Evolutionary conservation across 2,329 filamentous ascomycete genomes (phyloP).

Genomic region (Trichoderma endophyticum): DNA sequence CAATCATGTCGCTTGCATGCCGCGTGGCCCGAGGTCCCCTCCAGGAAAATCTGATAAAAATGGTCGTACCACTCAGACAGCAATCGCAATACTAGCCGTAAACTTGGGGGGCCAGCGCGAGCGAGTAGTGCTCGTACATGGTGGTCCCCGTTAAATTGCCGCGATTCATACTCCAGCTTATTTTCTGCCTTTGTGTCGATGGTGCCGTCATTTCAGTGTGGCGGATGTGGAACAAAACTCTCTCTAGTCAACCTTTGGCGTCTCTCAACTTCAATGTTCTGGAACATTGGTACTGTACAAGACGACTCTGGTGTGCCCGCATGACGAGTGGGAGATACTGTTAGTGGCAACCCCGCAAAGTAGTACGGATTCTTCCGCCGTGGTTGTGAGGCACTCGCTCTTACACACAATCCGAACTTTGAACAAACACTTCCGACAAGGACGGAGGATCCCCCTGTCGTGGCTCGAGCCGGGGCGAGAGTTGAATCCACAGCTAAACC

Average conservation of each 20-base stretch:
- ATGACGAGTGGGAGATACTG: neutral
- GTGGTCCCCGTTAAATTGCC: neutral
- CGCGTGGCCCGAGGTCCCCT: slow-evolving; percentile 9
- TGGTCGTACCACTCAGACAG: neutral
- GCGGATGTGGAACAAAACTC: neutral
- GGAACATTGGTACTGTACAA: neutral
- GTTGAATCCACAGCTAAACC: neutral
- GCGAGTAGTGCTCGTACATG: neutral
- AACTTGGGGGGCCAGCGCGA: neutral
- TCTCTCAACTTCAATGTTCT: neutral
- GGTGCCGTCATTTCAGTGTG: neutral
- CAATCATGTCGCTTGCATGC: slow-evolving; percentile 15
- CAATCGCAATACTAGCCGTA: neutral
- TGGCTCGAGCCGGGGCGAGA: neutral
- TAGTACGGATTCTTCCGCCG: slow-evolving; percentile 1
- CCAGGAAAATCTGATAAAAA: neutral
- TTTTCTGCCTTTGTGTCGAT: neutral
- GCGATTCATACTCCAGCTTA: neutral
- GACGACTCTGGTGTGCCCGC: neutral
- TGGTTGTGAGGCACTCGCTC: neutral
- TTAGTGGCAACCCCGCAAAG: slow-evolving; percentile 13
- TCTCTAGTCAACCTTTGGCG: neutral
- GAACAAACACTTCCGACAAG: neutral
- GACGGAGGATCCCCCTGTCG: neutral
- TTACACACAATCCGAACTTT: neutral